These are phyloP conservation scores for Oryza rufipogon DNA, from an alignment of 176 grass and related monocot species.

Conservation along the genomic window DNA sequence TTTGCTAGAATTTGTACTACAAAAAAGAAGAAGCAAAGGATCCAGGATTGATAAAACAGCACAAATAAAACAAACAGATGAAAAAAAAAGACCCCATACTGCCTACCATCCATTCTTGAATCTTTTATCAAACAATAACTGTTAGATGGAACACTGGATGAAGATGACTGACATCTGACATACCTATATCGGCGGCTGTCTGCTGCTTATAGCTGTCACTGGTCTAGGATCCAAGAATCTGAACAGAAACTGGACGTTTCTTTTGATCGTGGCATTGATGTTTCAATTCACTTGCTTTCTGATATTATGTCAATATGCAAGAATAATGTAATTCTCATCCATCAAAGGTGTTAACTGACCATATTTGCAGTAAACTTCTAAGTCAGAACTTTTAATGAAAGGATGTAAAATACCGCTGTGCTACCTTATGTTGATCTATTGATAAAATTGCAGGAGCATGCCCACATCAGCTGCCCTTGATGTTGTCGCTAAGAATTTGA, in stretches of 20 bases:
- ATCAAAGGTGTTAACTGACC: neutral
- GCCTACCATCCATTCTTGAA: neutral
- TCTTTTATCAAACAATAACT: neutral
- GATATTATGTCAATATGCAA: neutral
- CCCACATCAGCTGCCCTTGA: constrained; percentile 99
- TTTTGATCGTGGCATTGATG: neutral
- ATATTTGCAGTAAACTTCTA: neutral
- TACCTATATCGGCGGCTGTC: neutral
- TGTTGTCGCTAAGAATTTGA: constrained; percentile 89
- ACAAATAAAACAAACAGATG: neutral
- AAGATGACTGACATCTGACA: neutral
- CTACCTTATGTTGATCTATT: constrained; percentile 32
- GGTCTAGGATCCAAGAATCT: neutral
- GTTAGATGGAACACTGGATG: neutral
- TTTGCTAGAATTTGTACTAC: neutral
- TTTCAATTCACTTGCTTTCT: neutral
- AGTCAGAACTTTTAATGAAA: neutral
- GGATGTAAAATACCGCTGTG: neutral
- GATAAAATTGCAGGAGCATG: constrained; percentile 88
- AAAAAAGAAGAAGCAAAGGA: neutral
- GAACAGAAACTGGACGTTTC: constrained; percentile 13
- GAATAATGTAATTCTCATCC: neutral
- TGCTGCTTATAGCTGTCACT: neutral
- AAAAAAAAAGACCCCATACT: neutral
- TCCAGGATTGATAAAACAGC: neutral